These are phyloP conservation scores for Diaporthe caulivora DNA, from an alignment of 2,329 filamentous ascomycete genomes.

Conservation along the genomic window DNA sequence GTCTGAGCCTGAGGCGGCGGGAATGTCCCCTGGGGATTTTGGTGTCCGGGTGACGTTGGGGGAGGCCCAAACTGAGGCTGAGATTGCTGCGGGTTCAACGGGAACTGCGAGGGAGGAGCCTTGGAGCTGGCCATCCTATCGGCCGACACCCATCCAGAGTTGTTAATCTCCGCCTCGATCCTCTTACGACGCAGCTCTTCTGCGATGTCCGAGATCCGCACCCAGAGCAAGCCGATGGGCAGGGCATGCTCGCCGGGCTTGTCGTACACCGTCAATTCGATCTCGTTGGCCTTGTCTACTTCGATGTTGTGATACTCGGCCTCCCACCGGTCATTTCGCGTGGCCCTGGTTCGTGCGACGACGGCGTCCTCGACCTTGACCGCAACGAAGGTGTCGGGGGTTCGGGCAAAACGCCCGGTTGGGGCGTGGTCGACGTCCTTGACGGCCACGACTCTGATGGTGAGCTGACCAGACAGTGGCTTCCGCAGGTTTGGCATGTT, in stretches of 20 bases:
- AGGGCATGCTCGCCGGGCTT: constrained; percentile 91
- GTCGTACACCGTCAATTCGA: constrained; percentile 97
- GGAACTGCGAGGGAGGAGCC: constrained; percentile 67
- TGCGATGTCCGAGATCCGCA: constrained; percentile 95
- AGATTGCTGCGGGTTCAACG: constrained; percentile 62
- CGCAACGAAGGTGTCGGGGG: constrained; percentile 94
- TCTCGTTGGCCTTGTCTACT: constrained; percentile 98
- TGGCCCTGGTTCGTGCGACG: constrained; percentile 87
- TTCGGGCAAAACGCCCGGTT: constrained; percentile 84
- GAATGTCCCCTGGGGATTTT: constrained; percentile 44
- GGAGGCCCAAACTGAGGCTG: constrained; percentile 58
- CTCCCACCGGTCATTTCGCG: constrained; percentile 90
- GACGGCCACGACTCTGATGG: constrained; percentile 87
- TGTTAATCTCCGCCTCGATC: constrained; percentile 95
- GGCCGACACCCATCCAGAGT: constrained; percentile 95
- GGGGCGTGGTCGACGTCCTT: constrained; percentile 95
- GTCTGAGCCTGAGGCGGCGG: constrained; percentile 57
- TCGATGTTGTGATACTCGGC: constrained; percentile 92
- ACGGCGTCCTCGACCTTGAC: constrained; percentile 97
- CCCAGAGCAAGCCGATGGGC: constrained; percentile 95
- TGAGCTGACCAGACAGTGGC: constrained; percentile 91
- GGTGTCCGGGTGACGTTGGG: constrained; percentile 56
- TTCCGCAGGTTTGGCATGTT: constrained; percentile 96
- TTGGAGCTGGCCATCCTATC: constrained; percentile 84
- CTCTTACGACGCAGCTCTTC: constrained; percentile 98